phyloP scores from a whole-genome alignment of 2,329 filamentous ascomycete genomes.

The Mycosphaerelloides madeirae region DNA sequence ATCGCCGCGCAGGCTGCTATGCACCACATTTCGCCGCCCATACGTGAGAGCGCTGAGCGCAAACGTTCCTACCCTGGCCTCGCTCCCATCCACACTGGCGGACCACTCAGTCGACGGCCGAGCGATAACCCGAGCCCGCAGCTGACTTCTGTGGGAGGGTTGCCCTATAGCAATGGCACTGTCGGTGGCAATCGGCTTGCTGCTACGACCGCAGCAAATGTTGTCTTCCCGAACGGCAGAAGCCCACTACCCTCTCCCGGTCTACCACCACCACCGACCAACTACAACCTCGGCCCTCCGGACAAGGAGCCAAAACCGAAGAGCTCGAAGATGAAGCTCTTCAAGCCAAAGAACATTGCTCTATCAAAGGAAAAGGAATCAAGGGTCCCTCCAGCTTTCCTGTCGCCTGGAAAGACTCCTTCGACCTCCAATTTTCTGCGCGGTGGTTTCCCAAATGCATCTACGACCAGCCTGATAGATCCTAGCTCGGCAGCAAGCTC shows the following conservation, averaged over 20 bases:
- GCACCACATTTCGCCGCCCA: slow-evolving; percentile 42
- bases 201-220: slow-evolving; percentile 67
- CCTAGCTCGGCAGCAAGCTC: slow-evolving; percentile 53
- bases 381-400: slow-evolving; percentile 60
- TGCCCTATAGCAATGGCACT: slow-evolving; percentile 56
- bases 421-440: slow-evolving; percentile 56
- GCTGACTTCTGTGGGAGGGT: slow-evolving; percentile 15
- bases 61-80: slow-evolving; percentile 73
- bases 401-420: slow-evolving; percentile 53
- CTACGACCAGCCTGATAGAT: slow-evolving; percentile 65
- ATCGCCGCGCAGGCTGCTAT: slow-evolving; percentile 76
- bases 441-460: slow-evolving; percentile 62
- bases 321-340: slow-evolving; percentile 76
- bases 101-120: slow-evolving; percentile 18
- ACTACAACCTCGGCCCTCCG: slow-evolving; percentile 18
- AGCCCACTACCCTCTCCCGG: slow-evolving; percentile 49
- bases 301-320: slow-evolving; percentile 60
- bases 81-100: slow-evolving; percentile 40
- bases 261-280: slow-evolving; percentile 14
- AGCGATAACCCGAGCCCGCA: slow-evolving; percentile 30
- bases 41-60: slow-evolving; percentile 36
- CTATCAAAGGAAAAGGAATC: slow-evolving; percentile 63
- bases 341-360: slow-evolving; percentile 70
- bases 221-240: slow-evolving; percentile 59
- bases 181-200: slow-evolving; percentile 58